Evolutionary conservation across 2,329 filamentous ascomycete species (phyloP), one percentile per base, ranked within the genome.

Genomic region (Sporothrix protearum): DNA sequence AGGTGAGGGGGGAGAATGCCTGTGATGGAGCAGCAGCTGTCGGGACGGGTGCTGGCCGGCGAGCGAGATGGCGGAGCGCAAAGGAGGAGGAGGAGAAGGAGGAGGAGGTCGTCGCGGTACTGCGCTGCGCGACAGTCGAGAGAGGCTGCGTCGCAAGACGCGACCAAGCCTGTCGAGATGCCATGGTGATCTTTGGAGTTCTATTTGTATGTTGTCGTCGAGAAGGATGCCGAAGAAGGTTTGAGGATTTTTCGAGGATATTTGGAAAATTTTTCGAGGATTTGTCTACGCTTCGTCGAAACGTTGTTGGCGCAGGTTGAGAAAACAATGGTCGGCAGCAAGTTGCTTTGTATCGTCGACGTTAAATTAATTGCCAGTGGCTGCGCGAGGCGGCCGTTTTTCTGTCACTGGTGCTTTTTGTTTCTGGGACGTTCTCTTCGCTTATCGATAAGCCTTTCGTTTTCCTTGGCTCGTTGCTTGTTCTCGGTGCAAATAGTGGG

Each of bases 81-180:
- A 53, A 68, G 6, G 64, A 42, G 49, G 66, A 19, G 9, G 30
- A 51, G 2, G 47, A n/a, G n/a, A 53, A 68, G 6, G 64, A 42
- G 49, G 66, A 19, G 9, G 30, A 51, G 2, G 47, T 25, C n/a
- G 64, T n/a, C 6, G 33, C 33, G 16, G n/a, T 6, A 22, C 36
- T 16, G 36, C 22, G 69, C 51, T 57, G 67, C 53, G 68, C 39
- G 7, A 33, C n/a, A 2, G 55, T 28, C 33, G 19, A 47, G 39
- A 69, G 68, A n/a, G 68, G 68, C 55, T 49, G 69, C 30, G 16
- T 63, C 36, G 57, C 47, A 39, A 70, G 47, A 10, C 45, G 69
- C 69, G 69, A 64, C 45, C n/a, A 64, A 8, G 69, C 59, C 10
- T n/a, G 36, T 45, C 33, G 61, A 12, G 69, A 70, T 4, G 69